Evolutionary conservation across 2,329 filamentous ascomycete genomes (phyloP).

Genomic region (Phyllosticta ampelicida): DNA sequence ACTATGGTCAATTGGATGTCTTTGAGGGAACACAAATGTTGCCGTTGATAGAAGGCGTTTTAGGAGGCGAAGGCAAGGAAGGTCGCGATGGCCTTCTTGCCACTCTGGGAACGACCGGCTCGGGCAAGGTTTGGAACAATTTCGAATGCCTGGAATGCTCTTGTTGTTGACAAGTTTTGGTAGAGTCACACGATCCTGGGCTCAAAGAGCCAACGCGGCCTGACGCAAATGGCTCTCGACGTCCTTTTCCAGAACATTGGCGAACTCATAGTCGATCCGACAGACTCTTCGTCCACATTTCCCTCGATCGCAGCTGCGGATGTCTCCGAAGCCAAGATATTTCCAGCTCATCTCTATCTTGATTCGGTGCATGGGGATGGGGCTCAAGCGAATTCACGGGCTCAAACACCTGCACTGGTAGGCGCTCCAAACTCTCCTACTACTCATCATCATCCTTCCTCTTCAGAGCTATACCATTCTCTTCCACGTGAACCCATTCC

Average conservation of each 20-base stretch:
- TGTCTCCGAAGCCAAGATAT: conserved; percentile 67
- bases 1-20: conserved; percentile 72
- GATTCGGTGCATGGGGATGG: conserved; percentile 67
- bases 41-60: conserved; percentile 66
- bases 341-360: conserved; percentile 64
- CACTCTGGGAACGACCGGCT: conserved; percentile 87
- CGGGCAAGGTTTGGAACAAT: conserved; percentile 65
- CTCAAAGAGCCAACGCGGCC: conserved; percentile 70
- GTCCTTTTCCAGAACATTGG: conserved; percentile 76
- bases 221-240: conserved; percentile 87
- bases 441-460: neutral
- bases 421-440: neutral
- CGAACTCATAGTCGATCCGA: conserved; percentile 54
- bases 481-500: neutral
- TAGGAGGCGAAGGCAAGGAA: conserved; percentile 61
- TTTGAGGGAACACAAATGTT: conserved; percentile 71
- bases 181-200: conserved; percentile 95
- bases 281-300: conserved; percentile 49
- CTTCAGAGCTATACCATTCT: conserved; percentile 1
- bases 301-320: conserved; percentile 68
- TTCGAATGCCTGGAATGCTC: too few species aligned
- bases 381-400: conserved; percentile 32
- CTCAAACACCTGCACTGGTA: conserved; percentile 30
- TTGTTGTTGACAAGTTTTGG: neutral
- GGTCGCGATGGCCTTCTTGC: conserved; percentile 84